Base-by-base conservation (phyloP, 2,329 filamentous ascomycete genomes). In the Cladosporium colombiae region DNA sequence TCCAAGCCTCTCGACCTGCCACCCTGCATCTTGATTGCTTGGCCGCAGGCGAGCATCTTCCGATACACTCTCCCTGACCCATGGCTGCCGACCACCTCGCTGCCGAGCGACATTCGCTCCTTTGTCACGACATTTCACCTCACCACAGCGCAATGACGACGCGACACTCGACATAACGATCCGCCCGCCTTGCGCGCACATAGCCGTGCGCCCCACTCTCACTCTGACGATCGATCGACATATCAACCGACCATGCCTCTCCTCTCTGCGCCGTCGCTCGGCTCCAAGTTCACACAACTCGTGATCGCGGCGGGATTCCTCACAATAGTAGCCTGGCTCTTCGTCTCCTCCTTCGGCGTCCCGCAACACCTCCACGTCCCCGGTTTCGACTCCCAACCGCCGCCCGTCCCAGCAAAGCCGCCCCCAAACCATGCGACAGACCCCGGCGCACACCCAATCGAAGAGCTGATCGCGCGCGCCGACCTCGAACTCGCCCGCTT, bases 371-470 rank as follows among this genome's bases (percentile, higher is more conserved):
- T 74, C 8, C 64, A 58, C 61, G 60, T 69, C 13, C 69, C 71
- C 8, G 58, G 33, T 59, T 27, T 65, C 50, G 53, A 58, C 21
- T 31, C 14, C 5, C 21, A 64, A 27, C 25, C 65, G 13, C 35
- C 27, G 49, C 18, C 25, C 35, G 16, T 31, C 29, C 35, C 50
- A 2, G 50, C 52, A 14, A 58, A 59, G 18, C 55, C 64, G n/a
- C 57, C 64, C 23, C 44, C 66, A 31, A 62, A 50, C 14, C 53
- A 65, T 13, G 35, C 50, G 13, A 56, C 62, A 21, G 31, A 56
- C 7, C 56, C 57, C 65, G 55, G 69, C 73, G 55, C 74, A 59
- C 79, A 81, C 66, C 78, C 78, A 0, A 80, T 80, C 62, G 78
- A 81, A 57, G 67, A 71, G 35, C 71, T 81, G 46, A 77, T 78